Evolutionary conservation across 306 rosid genomes (phyloP), one percentile per base, ranked within the genome.

Genomic region (Vigna trinervia): DNA sequence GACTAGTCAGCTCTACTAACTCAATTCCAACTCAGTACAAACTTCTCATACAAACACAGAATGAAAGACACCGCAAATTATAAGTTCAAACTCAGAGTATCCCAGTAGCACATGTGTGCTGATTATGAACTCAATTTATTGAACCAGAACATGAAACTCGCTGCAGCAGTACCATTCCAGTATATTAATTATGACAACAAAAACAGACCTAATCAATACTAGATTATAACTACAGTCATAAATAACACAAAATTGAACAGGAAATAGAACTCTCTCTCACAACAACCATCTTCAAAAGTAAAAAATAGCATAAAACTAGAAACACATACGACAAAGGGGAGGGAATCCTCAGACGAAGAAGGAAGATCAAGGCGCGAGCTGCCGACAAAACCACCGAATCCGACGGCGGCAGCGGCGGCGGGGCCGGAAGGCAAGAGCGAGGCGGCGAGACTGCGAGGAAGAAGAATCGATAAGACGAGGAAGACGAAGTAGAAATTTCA

Each of bases 331-430:
- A 77, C 38, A 75, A 83, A 83, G 13, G 93, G 70, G 11, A 67
- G 72, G 10, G 95, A 73, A 4, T 92, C 96, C 0, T 94, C 97
- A 28, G 85, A 82, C 11, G 95, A 75, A 51, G 79, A 36, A 43
- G 96, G 60, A 84, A 86, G 81, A 82, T 90, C 97, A 50, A 94
- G 81, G 58, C 98, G 92, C 3, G 97, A 89, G 50, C 92, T 89
- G 1, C 98, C 98, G 19, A 94, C 89, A 74, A 86, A 94, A 53
- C 98, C 98, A 20, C 96, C 98, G 77, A 94, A 94, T 71, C 98
- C 97, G 5, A 80, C 86, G 62, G 92, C 19, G 47, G 90, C 82
- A 38, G 90, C 82, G 8, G 92, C 61, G 45, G 96, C 87, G 41
- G 91, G 86, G 73, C 87, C 88, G 71, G 96, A 86, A 4, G 91